Evolutionary conservation across 1,284 basidiomycete genomes (phyloP).

Genomic region (Apiotrichum gracile): DNA sequence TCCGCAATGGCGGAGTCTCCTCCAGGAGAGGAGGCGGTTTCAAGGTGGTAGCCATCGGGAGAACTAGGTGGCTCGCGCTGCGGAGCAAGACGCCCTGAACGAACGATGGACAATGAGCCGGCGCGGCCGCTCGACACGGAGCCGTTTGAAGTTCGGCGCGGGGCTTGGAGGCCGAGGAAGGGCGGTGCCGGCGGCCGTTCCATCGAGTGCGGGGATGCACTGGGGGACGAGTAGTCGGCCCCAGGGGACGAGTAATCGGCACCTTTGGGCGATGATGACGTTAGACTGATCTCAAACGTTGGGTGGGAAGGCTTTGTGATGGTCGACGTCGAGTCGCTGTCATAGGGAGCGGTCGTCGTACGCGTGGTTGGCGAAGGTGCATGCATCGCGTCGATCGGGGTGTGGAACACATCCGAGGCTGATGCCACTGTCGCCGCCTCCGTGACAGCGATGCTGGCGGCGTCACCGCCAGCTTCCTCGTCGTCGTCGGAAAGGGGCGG

Average conservation of each 20-base stretch:
- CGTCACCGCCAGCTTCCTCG: slow-evolving; percentile 2
- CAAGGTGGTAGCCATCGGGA: not conserved
- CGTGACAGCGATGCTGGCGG: slow-evolving; percentile 5
- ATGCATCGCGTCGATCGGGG: not conserved
- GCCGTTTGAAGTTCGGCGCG: slow-evolving; percentile 13
- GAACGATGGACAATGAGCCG: slow-evolving; percentile 37
- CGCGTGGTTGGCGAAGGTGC: not conserved
- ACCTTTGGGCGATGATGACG: slow-evolving; percentile 16
- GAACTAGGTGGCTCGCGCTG: slow-evolving; percentile 8
- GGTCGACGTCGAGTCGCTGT: not conserved
- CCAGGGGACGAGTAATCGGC: too few species aligned
- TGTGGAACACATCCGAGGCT: not conserved
- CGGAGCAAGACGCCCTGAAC: slow-evolving; percentile 27
- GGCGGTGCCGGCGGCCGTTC: slow-evolving; percentile 3
- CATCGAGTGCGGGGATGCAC: not conserved
- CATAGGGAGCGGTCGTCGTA: not conserved
- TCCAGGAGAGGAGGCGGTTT: not conserved
- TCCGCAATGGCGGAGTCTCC: not conserved
- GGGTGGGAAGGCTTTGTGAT: not conserved
- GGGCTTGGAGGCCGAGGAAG: slow-evolving; percentile 7
- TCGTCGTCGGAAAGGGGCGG: slow-evolving; percentile 38
- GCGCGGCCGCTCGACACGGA: slow-evolving; percentile 32
- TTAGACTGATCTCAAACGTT: slow-evolving; percentile 18
- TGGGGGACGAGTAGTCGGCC: slow-evolving; percentile 5
- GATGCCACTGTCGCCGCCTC: slow-evolving; percentile 1